Evolutionary conservation across 768 basidiomycete genomes (phyloP).

Genomic region (Russula foetens): DNA sequence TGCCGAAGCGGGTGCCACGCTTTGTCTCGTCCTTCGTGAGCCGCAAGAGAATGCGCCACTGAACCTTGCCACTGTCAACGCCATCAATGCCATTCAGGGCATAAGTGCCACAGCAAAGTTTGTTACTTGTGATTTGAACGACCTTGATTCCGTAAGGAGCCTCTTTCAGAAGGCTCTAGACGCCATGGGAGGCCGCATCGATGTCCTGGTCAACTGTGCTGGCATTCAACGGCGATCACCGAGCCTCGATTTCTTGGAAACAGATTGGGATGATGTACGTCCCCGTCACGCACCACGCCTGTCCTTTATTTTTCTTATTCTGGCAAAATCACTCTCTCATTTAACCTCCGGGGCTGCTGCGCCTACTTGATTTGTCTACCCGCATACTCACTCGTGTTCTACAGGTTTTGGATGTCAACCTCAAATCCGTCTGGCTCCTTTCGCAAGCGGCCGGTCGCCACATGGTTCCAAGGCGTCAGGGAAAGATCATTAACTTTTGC

Average conservation of each 20-base stretch:
- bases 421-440: conserved; percentile 81
- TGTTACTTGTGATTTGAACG: conserved; percentile 49
- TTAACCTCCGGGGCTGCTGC: conserved; percentile 7
- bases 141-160: conserved; percentile 40
- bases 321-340: neutral
- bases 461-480: conserved; percentile 68
- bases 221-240: conserved; percentile 53
- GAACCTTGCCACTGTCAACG: conserved; percentile 30
- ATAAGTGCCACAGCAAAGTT: conserved; percentile 32
- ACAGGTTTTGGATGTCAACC: conserved; percentile 79
- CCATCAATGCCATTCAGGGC: conserved; percentile 31
- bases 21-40: conserved; percentile 43
- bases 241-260: conserved; percentile 55
- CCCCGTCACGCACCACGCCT: conserved; percentile 7
- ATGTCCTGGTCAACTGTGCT: conserved; percentile 65
- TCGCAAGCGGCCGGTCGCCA: conserved; percentile 82
- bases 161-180: conserved; percentile 43
- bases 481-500: conserved; percentile 65
- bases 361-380: conserved; percentile 8
- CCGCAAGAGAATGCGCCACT: conserved; percentile 29
- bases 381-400: conserved; percentile 8
- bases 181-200: conserved; percentile 43
- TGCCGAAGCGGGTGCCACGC: conserved; percentile 44
- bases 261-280: conserved; percentile 66
- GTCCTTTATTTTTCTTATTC: conserved; percentile 4